Base-by-base conservation (phyloP, 129 eudicot genomes). In the Solidago caesia region DNA sequence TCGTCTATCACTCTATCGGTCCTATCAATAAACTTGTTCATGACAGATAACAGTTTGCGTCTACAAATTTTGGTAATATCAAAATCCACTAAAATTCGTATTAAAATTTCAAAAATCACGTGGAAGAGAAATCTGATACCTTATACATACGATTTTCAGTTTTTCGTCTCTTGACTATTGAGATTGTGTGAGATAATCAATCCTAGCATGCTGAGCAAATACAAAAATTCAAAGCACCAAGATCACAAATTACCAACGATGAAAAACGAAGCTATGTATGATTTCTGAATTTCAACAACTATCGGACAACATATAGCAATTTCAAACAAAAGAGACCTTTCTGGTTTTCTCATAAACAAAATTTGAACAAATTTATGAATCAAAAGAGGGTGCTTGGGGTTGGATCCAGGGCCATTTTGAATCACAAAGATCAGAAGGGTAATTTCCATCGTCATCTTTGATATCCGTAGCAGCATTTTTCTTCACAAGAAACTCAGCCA, bases 401-500 rank as follows among this genome's bases (percentile, higher is more conserved):
- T 85, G 86, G 83, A 90, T 68, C 88, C 96, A 91, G 26, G 96
- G 82, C 96, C 97, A 93, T 51, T 84, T 85, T 52, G 81, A 67
- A 41, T 88, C 97, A 65, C 89, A 90, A 12, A 90, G 89, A 77
- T 94, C 99, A 53, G 45, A 29, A 25, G 99, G 88, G 25, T 86
- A 80, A 42, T 84, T 80, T 46, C 96, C 96, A 70, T 94, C 99
- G 41, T 88, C 80, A 68, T 91, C 97, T 82, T 79, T 87, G 12
- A 81, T 67, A 74, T 84, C 78, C 45, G 68, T 75, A 46, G 91
- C 87, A 39, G 97, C 97, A 48, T 84, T 85, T 42, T 87, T 87
- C 76, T 90, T 94, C 86, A 94, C 92, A 39, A 94, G 98, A 64
- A 90, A 77, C 76, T 90, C 91, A 2, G 98, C 96, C 9, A 90